Evolutionary conservation across 306 rosid species (phyloP).

Genomic region (Malus sylvestris): DNA sequence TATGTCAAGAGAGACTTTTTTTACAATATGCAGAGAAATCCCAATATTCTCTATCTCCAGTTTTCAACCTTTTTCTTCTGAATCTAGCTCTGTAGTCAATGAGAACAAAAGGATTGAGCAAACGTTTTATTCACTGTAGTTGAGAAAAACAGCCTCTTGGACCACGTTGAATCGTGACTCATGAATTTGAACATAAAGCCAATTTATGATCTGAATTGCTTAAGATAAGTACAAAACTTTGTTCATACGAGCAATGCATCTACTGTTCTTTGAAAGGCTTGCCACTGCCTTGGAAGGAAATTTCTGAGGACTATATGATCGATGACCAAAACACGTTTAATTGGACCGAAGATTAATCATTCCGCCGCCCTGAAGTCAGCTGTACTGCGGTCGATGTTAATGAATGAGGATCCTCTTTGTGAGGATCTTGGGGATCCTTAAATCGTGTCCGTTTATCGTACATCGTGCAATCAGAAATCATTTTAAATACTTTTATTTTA

Average conservation of each 20-base stretch:
- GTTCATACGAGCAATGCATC: not conserved
- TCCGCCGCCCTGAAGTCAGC: not conserved
- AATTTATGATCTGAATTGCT: not conserved
- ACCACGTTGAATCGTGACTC: not conserved
- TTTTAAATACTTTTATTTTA: too few species aligned
- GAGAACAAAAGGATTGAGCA: not conserved
- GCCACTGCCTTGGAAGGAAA: not conserved
- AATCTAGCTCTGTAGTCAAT: not conserved
- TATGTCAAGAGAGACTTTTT: not conserved
- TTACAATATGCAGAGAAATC: not conserved
- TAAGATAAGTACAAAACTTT: not conserved
- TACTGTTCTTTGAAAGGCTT: not conserved
- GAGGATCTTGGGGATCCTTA: too few species aligned
- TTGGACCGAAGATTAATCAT: not conserved
- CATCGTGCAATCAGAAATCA: fast-evolving
- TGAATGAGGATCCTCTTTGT: too few species aligned
- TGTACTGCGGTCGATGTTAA: not conserved
- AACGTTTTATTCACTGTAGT: not conserved
- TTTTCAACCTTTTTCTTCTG: not conserved
- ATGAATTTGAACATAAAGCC: not conserved
- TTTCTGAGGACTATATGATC: not conserved
- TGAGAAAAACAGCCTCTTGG: not conserved
- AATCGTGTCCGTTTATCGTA: too few species aligned
- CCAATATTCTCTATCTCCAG: not conserved
- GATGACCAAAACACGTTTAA: not conserved